A percentile compares a stretch with the other conserved stretches of the same genome.
Conservation (phyloP, 1,139 yeast species). For the Blastobotrys malaysiensis region DNA sequence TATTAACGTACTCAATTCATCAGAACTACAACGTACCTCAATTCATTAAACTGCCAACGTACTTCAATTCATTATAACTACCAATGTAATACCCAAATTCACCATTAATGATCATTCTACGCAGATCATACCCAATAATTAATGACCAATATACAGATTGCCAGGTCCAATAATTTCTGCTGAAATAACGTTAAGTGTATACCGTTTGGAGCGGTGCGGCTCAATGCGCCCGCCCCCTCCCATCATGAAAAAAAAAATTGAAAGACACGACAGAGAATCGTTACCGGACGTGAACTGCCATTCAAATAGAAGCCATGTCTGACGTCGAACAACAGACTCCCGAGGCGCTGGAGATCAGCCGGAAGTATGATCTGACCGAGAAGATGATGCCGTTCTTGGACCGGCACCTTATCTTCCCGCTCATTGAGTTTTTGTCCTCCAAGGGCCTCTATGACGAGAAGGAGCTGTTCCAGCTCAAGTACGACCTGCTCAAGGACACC, state of each 20-base stretch:
- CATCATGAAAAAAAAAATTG: neutral
- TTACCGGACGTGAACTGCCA: neutral
- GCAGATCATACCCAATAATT: too few species aligned
- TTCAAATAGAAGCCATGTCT: neutral
- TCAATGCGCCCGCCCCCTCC: neutral
- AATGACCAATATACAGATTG: too few species aligned
- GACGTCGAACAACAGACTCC: conserved; percentile 2
- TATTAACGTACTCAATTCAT: too few species aligned
- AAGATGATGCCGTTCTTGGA: conserved; percentile 52
- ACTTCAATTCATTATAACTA: too few species aligned
- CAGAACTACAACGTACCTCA: too few species aligned
- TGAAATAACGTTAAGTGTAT: neutral
- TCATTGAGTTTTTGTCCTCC: conserved; percentile 44
- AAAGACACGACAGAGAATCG: neutral
- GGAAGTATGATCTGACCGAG: conserved; percentile 45
- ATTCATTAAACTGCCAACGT: too few species aligned
- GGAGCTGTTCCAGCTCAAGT: conserved; percentile 43
- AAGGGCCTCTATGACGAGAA: conserved; percentile 43
- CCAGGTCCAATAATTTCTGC: too few species aligned
- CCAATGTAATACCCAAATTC: too few species aligned
- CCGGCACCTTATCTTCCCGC: conserved; percentile 50
- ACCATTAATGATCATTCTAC: too few species aligned
- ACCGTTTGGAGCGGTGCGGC: neutral
- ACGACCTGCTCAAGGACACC: conserved; percentile 49
- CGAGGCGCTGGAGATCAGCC: conserved; percentile 21